These are phyloP conservation scores for Mycena filopes DNA, from an alignment of 768 basidiomycete species.

Conservation along the genomic window DNA sequence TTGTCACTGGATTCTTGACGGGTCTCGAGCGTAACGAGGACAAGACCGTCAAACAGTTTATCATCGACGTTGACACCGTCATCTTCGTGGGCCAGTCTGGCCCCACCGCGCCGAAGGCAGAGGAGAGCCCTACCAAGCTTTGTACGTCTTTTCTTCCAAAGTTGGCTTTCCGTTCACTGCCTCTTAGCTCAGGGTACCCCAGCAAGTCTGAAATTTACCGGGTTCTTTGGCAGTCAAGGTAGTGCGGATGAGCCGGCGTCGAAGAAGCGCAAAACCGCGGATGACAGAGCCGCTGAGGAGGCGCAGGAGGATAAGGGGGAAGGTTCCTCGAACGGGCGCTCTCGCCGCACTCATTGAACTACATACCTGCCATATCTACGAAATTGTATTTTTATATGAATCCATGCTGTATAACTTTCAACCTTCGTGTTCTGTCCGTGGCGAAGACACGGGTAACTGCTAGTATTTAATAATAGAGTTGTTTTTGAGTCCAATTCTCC, in stretches of 20 bases:
- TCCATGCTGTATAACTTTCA: no score
- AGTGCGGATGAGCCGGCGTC: background rate
- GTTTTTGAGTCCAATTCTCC: no score
- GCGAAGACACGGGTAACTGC: no score
- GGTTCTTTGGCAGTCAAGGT: conserved; percentile 12
- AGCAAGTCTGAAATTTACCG: conserved; percentile 14
- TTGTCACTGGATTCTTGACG: conserved; percentile 1
- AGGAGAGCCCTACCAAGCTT: no score
- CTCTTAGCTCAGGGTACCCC: conserved; percentile 6
- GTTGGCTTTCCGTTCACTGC: background rate
- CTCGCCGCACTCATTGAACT: no score
- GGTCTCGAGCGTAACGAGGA: conserved; percentile 19
- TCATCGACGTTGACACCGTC: conserved; percentile 13
- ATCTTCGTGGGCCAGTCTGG: background rate
- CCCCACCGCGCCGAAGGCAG: conserved; percentile 8
- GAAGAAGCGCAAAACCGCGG: conserved; percentile 8
- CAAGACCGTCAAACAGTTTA: conserved; percentile 10
- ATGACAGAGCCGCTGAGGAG: background rate
- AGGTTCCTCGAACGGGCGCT: conserved; percentile 1
- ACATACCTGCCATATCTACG: no score
- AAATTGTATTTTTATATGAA: no score
- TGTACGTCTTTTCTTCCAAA: background rate
- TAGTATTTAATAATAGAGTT: no score
- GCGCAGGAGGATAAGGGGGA: conserved; percentile 11
- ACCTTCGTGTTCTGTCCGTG: no score